phyloP scores from a whole-genome alignment of 2,329 filamentous ascomycete species.

The Dichotomopilus funicola region DNA sequence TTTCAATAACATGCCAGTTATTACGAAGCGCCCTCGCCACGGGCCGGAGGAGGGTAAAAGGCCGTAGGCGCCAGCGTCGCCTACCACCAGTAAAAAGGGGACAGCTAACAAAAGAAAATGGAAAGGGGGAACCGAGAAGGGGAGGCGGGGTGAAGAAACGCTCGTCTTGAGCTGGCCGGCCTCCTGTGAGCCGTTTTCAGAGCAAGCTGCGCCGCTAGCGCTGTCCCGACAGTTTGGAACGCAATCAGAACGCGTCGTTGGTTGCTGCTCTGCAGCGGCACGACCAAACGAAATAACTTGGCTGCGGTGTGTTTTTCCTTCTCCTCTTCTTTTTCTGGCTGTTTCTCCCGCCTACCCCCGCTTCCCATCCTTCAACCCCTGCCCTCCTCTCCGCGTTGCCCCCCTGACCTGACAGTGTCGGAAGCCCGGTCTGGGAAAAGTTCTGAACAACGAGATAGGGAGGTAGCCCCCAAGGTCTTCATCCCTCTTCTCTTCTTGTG shows the following conservation, averaged over 20 bases:
- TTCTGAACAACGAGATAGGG: too few species aligned
- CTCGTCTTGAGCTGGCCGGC: too few species aligned
- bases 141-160: background rate
- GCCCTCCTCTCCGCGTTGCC: too few species aligned
- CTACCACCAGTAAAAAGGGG: background rate
- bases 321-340: background rate
- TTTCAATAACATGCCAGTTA: too few species aligned
- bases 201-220: background rate
- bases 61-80: too few species aligned
- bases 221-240: slow-evolving; percentile 2
- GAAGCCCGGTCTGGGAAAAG: too few species aligned
- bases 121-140: background rate
- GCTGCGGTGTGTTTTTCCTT: too few species aligned
- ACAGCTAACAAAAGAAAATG: background rate
- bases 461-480: too few species aligned
- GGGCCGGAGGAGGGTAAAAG: too few species aligned
- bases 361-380: background rate
- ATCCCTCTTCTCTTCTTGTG: too few species aligned
- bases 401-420: too few species aligned
- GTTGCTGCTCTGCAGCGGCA: slow-evolving; percentile 2
- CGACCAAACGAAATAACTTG: background rate
- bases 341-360: background rate
- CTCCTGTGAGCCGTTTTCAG: background rate
- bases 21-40: too few species aligned
- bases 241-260: background rate